Evolutionary conservation across 2,329 filamentous ascomycete genomes (phyloP), one percentile per base, ranked within the genome.

Genomic region (Talaromyces piceae): DNA sequence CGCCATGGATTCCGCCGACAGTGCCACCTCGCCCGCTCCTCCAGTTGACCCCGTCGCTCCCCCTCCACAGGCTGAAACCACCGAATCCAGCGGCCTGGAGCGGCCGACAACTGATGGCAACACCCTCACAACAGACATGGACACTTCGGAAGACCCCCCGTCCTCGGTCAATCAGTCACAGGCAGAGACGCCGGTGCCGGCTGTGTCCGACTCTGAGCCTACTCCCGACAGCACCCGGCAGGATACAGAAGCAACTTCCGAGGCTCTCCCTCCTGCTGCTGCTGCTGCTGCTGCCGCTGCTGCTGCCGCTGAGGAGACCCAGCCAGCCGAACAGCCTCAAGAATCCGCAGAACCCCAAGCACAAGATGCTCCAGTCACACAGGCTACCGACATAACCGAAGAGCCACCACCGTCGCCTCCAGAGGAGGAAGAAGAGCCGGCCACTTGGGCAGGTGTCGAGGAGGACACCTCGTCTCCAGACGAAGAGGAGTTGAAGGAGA

Each of bases 401-500:
- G 41, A 51, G 30, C 55, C 56, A n/a, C 53, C 58, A 20, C 56
- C 61, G 23, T 54, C 55, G 4, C 53, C 60, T 18, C 52, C 57
- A 1, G 52, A 58, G n/a, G 59, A 61, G 26, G 45, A 55, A 28
- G 50, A 61, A 3, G 70, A 72, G 47, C 62, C 67, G 58, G 68
- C 72, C 25, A 72, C 72, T 48, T 81, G 78, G 78, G 74, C 74
- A 11, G 73, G 76, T 4, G 72, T 80, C 44, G 69, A 73, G 45
- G 80, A 84, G 61, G 81, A 84, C 58, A 72, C 65, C 5, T 78
- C 77, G 0, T 62, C 65, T 2, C 79, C 81, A 5, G 75, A 78
- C 51, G 78, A 80, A 57, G 74, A 74, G 8, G 81, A 84, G 66
- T 59, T 82, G 57, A 77, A 76, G 58, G 77, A 78, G 57, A 81